Percentiles rank a stretch among this genome's conserved stretches.
These are phyloP conservation scores for Cicer yamashitae DNA, from an alignment of 306 rosid genomes.

Conservation along the genomic window DNA sequence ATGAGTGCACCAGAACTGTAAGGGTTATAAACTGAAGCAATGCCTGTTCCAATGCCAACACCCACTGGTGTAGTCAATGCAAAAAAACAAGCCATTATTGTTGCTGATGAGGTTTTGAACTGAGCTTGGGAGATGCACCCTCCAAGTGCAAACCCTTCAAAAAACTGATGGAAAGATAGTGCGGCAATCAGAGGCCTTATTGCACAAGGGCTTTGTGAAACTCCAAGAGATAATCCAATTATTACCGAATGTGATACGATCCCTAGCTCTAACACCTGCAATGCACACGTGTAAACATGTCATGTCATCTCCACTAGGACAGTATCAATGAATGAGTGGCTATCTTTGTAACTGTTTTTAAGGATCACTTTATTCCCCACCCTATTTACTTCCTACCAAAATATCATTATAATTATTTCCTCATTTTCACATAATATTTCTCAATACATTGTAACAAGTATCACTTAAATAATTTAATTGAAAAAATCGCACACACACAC, in stretches of 20 bases:
- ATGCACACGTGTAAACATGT: not conserved
- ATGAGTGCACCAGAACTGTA: slow-evolving; percentile 73
- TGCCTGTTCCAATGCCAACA: slow-evolving; percentile 66
- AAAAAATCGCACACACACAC: too few relatives aligned
- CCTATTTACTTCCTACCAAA: not conserved
- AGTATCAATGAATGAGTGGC: not conserved
- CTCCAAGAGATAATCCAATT: slow-evolving; percentile 87
- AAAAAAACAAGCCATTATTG: slow-evolving; percentile 85
- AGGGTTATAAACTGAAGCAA: slow-evolving; percentile 73
- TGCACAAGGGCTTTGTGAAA: slow-evolving; percentile 89
- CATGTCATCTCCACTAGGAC: not conserved
- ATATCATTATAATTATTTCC: not conserved
- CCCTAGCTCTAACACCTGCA: slow-evolving; percentile 93
- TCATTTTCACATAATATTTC: not conserved
- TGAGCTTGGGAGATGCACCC: slow-evolving; percentile 97
- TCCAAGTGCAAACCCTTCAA: slow-evolving; percentile 99
- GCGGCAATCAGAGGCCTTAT: slow-evolving; percentile 90
- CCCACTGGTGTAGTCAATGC: slow-evolving; percentile 84
- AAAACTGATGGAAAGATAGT: slow-evolving; percentile 90
- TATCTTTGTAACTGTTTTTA: not conserved
- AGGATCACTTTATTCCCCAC: not conserved
- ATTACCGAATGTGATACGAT: slow-evolving; percentile 96
- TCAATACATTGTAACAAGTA: too few relatives aligned
- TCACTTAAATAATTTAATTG: too few relatives aligned
- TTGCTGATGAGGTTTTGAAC: slow-evolving; percentile 63